These are phyloP conservation scores for Aspergillus brunneoviolaceus DNA, from an alignment of 2,329 filamentous ascomycete species.

Conservation along the genomic window DNA sequence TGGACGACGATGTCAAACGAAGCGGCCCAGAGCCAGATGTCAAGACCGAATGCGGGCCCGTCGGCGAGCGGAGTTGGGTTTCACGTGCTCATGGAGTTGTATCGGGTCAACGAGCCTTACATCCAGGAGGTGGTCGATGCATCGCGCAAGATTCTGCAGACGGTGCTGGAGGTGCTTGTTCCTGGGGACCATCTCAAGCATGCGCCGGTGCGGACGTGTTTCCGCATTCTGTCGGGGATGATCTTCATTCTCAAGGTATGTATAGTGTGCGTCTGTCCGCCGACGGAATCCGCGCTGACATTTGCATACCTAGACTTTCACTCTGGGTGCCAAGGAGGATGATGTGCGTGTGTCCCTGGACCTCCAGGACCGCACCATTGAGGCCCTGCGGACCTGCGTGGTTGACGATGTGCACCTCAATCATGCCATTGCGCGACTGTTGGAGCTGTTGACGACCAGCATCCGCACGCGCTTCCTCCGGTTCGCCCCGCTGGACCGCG, in stretches of 20 bases:
- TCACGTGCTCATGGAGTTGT: conserved; percentile 45
- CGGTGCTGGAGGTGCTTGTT: conserved; percentile 59
- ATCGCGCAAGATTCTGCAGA: conserved; percentile 59
- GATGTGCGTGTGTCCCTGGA: conserved; percentile 60
- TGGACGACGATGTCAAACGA: conserved; percentile 69
- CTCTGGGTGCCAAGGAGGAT: conserved; percentile 61
- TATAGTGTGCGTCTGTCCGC: neutral
- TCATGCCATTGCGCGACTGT: conserved; percentile 61
- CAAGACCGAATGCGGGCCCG: conserved; percentile 26
- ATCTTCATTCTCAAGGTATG: conserved; percentile 63
- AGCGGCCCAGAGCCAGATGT: conserved; percentile 32
- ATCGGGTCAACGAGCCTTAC: conserved; percentile 61
- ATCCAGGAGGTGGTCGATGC: conserved; percentile 63
- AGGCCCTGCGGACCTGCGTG: conserved; percentile 59
- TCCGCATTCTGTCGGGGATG: conserved; percentile 63
- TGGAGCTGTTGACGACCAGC: conserved; percentile 58
- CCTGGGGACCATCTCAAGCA: conserved; percentile 60
- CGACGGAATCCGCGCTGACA: conserved; percentile 9
- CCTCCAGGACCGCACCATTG: conserved; percentile 59
- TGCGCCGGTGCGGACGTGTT: conserved; percentile 63
- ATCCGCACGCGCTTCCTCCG: conserved; percentile 60
- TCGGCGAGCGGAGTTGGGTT: conserved; percentile 37
- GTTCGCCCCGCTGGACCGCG: conserved; percentile 54
- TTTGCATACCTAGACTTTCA: conserved; percentile 51
- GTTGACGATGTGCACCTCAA: conserved; percentile 67